These are phyloP conservation scores for Aspergillus sclerotialis DNA, from an alignment of 2,329 filamentous ascomycete genomes.

Conservation along the genomic window DNA sequence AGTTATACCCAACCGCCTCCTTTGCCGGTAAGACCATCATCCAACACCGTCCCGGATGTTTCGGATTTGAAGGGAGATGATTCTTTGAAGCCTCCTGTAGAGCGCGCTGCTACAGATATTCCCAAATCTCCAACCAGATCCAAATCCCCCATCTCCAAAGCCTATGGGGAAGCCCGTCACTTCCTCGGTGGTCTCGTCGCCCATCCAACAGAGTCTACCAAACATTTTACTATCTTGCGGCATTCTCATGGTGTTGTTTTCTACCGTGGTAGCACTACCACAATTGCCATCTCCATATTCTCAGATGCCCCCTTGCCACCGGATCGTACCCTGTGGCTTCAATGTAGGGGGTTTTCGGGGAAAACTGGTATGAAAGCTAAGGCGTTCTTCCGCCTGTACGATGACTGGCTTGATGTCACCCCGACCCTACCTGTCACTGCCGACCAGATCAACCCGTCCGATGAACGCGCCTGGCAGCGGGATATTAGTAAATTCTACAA, in stretches of 20 bases:
- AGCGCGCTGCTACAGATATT: not conserved
- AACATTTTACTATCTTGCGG: constrained; percentile 59
- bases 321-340: constrained; percentile 58
- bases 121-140: constrained; percentile 1
- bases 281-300: constrained; percentile 59
- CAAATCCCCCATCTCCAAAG: constrained; percentile 23
- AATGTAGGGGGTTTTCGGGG: constrained; percentile 61
- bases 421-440: constrained; percentile 44
- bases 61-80: too few relatives aligned
- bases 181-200: constrained; percentile 59
- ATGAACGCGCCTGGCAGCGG: constrained; percentile 62
- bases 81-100: too few relatives aligned
- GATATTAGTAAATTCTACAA: constrained; percentile 60
- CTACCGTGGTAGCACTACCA: constrained; percentile 60
- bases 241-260: constrained; percentile 59
- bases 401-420: constrained; percentile 62
- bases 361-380: constrained; percentile 62
- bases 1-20: too few relatives aligned
- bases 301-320: constrained; percentile 50
- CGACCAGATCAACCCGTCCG: constrained; percentile 46
- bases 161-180: constrained; percentile 51
- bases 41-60: not conserved
- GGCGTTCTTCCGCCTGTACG: constrained; percentile 52
- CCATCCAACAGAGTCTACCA: constrained; percentile 58
- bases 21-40: not conserved